A percentile compares a stretch with the other conserved stretches of the same genome.
These are phyloP conservation scores for Monascus ruber DNA, from an alignment of 2,329 filamentous ascomycete species.

Conservation along the genomic window DNA sequence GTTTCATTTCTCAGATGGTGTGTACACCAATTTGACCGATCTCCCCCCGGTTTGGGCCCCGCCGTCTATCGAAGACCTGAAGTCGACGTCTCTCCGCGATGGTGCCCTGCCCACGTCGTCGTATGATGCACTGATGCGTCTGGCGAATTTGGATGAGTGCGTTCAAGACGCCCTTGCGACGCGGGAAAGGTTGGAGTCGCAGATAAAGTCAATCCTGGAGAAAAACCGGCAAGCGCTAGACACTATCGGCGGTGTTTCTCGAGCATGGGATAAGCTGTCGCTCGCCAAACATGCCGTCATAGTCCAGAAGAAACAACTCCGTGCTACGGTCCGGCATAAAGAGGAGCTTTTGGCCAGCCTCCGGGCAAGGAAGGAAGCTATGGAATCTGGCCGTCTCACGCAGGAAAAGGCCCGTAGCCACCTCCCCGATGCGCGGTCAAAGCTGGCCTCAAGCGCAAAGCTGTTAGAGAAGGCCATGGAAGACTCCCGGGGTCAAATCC, in stretches of 20 bases:
- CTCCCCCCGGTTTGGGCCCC: conserved; percentile 40
- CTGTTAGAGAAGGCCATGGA: conserved; percentile 46
- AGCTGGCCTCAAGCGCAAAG: conserved; percentile 45
- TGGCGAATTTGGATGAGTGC: conserved; percentile 79
- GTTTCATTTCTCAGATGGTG: conserved; percentile 74
- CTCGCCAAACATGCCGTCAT: conserved; percentile 42
- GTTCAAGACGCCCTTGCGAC: conserved; percentile 81
- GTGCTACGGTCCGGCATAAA: conserved; percentile 49
- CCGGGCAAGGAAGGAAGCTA: conserved; percentile 52
- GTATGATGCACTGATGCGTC: conserved; percentile 76
- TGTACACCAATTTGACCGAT: conserved; percentile 66
- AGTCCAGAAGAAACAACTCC: conserved; percentile 55
- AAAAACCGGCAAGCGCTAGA: conserved; percentile 23
- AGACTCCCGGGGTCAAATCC: conserved; percentile 70
- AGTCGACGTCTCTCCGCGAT: conserved; percentile 34
- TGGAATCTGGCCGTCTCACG: conserved; percentile 49
- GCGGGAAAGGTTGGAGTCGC: conserved; percentile 59
- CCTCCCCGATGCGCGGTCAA: conserved; percentile 49
- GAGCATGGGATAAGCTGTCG: conserved; percentile 29
- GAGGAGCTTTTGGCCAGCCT: conserved; percentile 60
- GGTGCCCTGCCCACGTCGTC: conserved; percentile 57
- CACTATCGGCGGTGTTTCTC: conserved; percentile 22
- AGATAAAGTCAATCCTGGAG: conserved; percentile 52
- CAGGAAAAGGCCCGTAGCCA: conserved; percentile 51
- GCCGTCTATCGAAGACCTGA: conserved; percentile 11